phyloP scores from a whole-genome alignment of 1,284 basidiomycete genomes.

The Moniliella sp. region DNA sequence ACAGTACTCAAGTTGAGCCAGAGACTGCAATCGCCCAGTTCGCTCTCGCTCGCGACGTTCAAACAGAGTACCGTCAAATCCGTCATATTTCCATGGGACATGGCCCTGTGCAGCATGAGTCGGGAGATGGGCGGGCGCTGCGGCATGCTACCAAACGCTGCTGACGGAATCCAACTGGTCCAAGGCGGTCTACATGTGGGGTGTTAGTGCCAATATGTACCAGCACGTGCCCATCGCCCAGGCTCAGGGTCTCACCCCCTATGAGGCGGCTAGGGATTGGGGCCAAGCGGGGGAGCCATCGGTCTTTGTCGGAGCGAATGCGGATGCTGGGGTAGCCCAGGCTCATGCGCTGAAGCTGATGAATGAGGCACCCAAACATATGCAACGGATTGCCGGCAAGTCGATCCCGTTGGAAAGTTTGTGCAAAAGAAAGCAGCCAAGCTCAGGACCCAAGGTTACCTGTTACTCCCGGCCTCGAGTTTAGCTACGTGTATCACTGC shows the following conservation, averaged over 20 bases:
- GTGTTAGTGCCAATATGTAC: conserved; percentile 9
- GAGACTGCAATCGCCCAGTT: conserved; percentile 22
- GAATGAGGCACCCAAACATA: conserved; percentile 12
- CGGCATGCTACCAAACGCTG: conserved; percentile 16
- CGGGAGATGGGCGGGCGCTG: conserved; percentile 14
- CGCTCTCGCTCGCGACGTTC: conserved; percentile 20
- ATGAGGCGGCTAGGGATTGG: too few species aligned
- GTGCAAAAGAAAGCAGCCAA: conserved; percentile 26
- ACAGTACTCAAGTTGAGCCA: conserved; percentile 25
- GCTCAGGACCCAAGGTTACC: conserved; percentile 15
- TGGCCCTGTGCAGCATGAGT: conserved; percentile 29
- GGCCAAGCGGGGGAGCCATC: too few species aligned
- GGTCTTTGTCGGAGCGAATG: too few species aligned
- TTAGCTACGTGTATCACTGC: conserved; percentile 30
- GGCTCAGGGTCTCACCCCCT: too few species aligned
- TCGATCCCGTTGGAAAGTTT: conserved; percentile 33
- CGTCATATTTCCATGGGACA: conserved; percentile 33
- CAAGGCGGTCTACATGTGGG: conserved; percentile 31
- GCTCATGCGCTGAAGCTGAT: conserved; percentile 19
- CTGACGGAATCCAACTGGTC: conserved; percentile 30
- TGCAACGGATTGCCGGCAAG: conserved; percentile 31
- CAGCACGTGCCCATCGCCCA: conserved; percentile 1
- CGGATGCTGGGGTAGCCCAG: too few species aligned
- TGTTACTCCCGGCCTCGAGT: conserved; percentile 28
- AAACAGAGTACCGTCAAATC: conserved; percentile 30